Base-by-base conservation (phyloP, 768 basidiomycete species). In the Leccinum variicolor region DNA sequence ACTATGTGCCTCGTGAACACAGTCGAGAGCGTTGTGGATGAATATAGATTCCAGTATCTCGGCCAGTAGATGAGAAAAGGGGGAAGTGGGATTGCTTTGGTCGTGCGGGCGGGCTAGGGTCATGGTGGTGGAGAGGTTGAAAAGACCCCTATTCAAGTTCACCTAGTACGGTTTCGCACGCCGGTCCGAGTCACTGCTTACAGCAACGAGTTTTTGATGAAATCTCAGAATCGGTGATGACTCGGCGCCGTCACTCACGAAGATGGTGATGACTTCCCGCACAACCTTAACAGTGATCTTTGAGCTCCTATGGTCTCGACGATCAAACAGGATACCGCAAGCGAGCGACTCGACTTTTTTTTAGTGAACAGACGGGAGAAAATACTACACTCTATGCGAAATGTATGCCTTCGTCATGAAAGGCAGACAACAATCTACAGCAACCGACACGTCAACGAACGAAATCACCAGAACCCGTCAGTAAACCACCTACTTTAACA, bases 401-500 rank as follows among this genome's bases (percentile, higher is more conserved):
- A 65, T 88, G 87, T 49, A 89, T 80, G n/a, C 87, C 86, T 50
- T 79, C 79, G 52, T 88, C 85, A 59, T 89, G 87, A 69, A 90
- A 89, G 8, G 86, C 84, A 26, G 85, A 80, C n/a, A 90, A 66
- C 21, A 90, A 65, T 71, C 88, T 90, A 63, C n/a, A 50, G 31
- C 33, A 36, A 9, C 9, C 14, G 4, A 33, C 4, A 23, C 11
- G 29, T 64, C 26, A 69, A 53, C 13, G 43, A 33, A 19, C 4
- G 2, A 39, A 23, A 4, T 11, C 21, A 31, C 31, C 10, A 11
- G 13, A 23, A n/a, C 13, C 62, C n/a, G 66, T 45, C 8, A 54
- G 21, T 33, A 49, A 33, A 29, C 10, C 23, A 75, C 87, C 54
- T 66, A 93, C 92, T 89, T 94, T 36, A 98, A 76, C 23, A 98